Conservation (phyloP, 331 rosid genomes). For the Dryas integrifolia region DNA sequence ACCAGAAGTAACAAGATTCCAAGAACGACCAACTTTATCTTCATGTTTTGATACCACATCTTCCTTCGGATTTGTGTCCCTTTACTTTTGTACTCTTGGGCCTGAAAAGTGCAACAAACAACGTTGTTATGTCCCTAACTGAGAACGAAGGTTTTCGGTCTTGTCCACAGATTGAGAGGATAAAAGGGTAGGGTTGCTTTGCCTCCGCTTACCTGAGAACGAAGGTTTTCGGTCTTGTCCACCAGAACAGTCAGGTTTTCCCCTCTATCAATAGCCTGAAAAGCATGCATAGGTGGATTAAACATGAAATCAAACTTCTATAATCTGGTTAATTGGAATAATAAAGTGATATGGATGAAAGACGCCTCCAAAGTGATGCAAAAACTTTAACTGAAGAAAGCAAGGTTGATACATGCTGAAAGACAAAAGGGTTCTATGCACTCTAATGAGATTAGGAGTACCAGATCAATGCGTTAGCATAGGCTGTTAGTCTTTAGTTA, state of each 20-base stretch:
- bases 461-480: no score
- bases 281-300: slow-evolving; percentile 7
- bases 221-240: slow-evolving; percentile 72
- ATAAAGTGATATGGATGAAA: neutral
- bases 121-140: slow-evolving; percentile 28
- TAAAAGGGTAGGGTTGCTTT: slow-evolving; percentile 19
- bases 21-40: slow-evolving; percentile 72
- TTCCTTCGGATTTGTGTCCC: slow-evolving; percentile 69
- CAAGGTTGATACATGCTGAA: neutral
- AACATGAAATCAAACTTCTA: neutral
- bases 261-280: slow-evolving; percentile 81
- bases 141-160: slow-evolving; percentile 69
- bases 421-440: neutral
- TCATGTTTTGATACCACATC: slow-evolving; percentile 96
- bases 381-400: neutral
- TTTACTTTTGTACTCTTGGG: slow-evolving; percentile 53
- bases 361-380: neutral
- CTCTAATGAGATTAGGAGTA: no score
- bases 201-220: slow-evolving; percentile 52
- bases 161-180: slow-evolving; percentile 38
- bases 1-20: slow-evolving; percentile 64
- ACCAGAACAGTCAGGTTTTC: slow-evolving; percentile 71
- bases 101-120: slow-evolving; percentile 43
- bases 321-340: neutral
- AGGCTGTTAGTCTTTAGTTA: no score